Base-by-base conservation (phyloP, 768 basidiomycete genomes). In the Pulveroboletus ravenelii region DNA sequence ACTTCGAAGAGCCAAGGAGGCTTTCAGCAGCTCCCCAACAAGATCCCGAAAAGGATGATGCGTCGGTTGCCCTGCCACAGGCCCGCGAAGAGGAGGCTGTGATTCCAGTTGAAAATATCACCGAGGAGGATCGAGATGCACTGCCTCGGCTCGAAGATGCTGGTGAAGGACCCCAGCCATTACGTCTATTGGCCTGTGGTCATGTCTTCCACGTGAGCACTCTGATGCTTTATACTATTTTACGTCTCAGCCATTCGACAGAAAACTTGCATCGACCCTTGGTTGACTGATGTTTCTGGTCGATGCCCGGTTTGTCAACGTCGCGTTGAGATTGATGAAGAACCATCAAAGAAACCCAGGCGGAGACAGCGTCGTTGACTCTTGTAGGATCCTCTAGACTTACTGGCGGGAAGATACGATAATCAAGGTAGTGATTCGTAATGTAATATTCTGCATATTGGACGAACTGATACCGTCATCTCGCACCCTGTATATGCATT, bases 201-300 rank as follows among this genome's bases (percentile, higher is more conserved):
- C 93, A 95, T 74, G 88, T 88, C 41, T 95, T 92, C 70, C 93
- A 95, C 71, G 91, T 93, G 54, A 67, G 88, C 73, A 4, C 25
- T 30, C 18, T 29, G 12, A 50, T 47, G 10, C 49, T 44, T 29
- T 18, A 10, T 44, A 20, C 10, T 18, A 15, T 25, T 40, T 32
- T n/a, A 20, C 37, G 49, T 49, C 52, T 53, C 31, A 51, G 30
- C 29, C 18, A 17, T 50, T 12, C 31, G 50, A 18, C 57, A 89
- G 89, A 82, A 89, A 88, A 82, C 84, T 20, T 95, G 92, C 64
- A 69, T 94, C 38, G 92, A 95, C 62, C 89, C 90, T 18, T 95
- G 93, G 93, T 68, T 95, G 45, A 82, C 74, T 3, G 84, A 87
- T 53, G 84, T 91, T 13, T 90, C 88, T 27, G 92, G 89, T 5